A percentile compares a stretch with the other conserved stretches of the same genome.
Conservation (phyloP, 176 grass and related monocot genomes). For the Triticum urartu region DNA sequence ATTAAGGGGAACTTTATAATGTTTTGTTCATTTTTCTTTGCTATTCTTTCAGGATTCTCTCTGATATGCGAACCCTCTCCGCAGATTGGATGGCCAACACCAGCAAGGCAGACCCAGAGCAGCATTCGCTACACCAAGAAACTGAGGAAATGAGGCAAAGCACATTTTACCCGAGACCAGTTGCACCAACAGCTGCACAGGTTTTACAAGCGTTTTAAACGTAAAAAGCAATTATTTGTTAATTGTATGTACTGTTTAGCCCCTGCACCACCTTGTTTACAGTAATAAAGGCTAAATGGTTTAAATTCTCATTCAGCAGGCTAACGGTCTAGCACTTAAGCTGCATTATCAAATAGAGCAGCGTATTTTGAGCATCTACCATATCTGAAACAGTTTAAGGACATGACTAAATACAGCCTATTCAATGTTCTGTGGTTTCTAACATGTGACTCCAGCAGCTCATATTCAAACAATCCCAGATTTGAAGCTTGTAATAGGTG, state of each 20-base stretch:
- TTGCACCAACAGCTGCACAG: slow-evolving; percentile 97
- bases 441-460: not conserved
- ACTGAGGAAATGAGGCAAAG: slow-evolving; percentile 70
- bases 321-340: not conserved
- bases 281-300: slow-evolving; percentile 10
- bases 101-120: slow-evolving; percentile 76
- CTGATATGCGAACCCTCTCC: slow-evolving; percentile 97
- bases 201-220: slow-evolving; percentile 37
- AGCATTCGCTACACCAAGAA: slow-evolving; percentile 72
- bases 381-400: slow-evolving; percentile 3
- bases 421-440: slow-evolving; percentile 13
- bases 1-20: slow-evolving; percentile 15
- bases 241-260: slow-evolving; percentile 19
- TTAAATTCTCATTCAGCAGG: not conserved
- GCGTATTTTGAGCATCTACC: not conserved
- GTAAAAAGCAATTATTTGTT: not conserved
- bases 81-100: slow-evolving; percentile 99
- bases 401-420: slow-evolving; percentile 1
- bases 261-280: not conserved
- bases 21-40: slow-evolving; percentile 36
- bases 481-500: slow-evolving; percentile 27
- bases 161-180: slow-evolving; percentile 90
- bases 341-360: not conserved
- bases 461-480: not conserved
- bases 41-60: slow-evolving; percentile 87